Percentiles rank a stretch among this genome's conserved stretches.
phyloP scores from a whole-genome alignment of 371 early-diverging fungal genomes.

The Syncephalis fuscata region DNA sequence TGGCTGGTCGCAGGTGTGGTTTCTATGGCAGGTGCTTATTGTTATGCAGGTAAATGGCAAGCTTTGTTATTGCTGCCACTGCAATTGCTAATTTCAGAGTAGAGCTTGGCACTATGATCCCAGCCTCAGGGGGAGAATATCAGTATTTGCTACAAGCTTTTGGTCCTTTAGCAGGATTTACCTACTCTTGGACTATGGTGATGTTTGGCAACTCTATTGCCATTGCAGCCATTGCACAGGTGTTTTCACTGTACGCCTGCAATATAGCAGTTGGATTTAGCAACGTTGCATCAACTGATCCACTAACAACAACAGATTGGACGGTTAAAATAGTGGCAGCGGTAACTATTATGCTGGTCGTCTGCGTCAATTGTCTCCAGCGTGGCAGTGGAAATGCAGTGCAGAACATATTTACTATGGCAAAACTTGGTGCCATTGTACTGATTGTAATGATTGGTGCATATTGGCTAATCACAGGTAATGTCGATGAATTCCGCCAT shows the following conservation, averaged over 20 bases:
- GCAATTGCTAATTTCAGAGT: constrained; percentile 8
- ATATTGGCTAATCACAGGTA: too few species aligned
- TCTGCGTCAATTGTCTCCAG: constrained; percentile 52
- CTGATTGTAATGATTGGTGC: constrained; percentile 56
- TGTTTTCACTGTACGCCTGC: too few species aligned
- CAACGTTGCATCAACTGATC: too few species aligned
- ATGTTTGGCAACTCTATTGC: background rate
- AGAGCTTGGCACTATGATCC: constrained; percentile 78
- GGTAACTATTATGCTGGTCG: constrained; percentile 37
- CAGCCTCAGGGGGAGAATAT: constrained; percentile 70
- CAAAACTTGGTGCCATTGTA: constrained; percentile 63
- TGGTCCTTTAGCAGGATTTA: constrained; percentile 59
- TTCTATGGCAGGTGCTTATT: constrained; percentile 56
- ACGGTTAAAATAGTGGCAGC: constrained; percentile 49
- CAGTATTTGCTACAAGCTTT: constrained; percentile 64
- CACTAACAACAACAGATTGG: constrained; percentile 22
- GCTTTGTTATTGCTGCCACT: background rate
- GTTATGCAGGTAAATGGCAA: constrained; percentile 23
- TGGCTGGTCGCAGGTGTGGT: constrained; percentile 67
- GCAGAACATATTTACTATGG: constrained; percentile 59
- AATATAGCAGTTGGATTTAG: too few species aligned
- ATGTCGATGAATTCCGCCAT: constrained; percentile 36
- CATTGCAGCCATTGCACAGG: background rate
- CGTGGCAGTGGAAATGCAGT: too few species aligned
- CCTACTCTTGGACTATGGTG: constrained; percentile 42